These are phyloP conservation scores for Sordariomycetes sp. DNA, from an alignment of 2,329 filamentous ascomycete genomes.

Conservation along the genomic window DNA sequence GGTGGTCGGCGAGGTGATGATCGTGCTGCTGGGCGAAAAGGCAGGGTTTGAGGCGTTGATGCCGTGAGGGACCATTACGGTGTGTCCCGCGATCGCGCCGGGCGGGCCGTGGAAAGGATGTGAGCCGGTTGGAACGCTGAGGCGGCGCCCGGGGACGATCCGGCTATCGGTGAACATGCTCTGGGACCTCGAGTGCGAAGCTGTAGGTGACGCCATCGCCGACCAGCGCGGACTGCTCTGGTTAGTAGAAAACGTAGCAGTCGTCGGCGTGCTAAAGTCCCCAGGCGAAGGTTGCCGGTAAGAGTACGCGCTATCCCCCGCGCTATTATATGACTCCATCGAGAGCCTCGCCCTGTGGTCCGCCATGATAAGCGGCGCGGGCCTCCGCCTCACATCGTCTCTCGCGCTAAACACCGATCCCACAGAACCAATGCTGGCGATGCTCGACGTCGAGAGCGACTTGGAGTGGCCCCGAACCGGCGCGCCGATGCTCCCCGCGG, in stretches of 20 bases:
- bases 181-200: conserved; percentile 53
- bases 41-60: conserved; percentile 40
- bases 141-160: conserved; percentile 55
- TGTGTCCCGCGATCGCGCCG: conserved; percentile 38
- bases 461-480: conserved; percentile 74
- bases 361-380: conserved; percentile 71
- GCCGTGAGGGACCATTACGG: conserved; percentile 38
- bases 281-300: conserved; percentile 56
- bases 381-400: conserved; percentile 57
- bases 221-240: conserved; percentile 68
- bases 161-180: conserved; percentile 56
- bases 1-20: conserved; percentile 32
- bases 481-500: conserved; percentile 57
- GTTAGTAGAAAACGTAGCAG: conserved; percentile 66
- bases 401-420: conserved; percentile 53
- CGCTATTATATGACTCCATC: conserved; percentile 54
- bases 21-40: conserved; percentile 30
- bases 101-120: conserved; percentile 62
- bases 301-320: conserved; percentile 45
- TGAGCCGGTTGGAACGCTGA: conserved; percentile 68
- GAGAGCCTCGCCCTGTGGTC: conserved; percentile 55
- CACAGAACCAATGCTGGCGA: conserved; percentile 57
- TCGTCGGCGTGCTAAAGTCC: conserved; percentile 72
- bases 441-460: conserved; percentile 73
- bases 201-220: conserved; percentile 57